Base-by-base conservation (phyloP, 83 land plant species). In the Isoetes engelmannii region DNA sequence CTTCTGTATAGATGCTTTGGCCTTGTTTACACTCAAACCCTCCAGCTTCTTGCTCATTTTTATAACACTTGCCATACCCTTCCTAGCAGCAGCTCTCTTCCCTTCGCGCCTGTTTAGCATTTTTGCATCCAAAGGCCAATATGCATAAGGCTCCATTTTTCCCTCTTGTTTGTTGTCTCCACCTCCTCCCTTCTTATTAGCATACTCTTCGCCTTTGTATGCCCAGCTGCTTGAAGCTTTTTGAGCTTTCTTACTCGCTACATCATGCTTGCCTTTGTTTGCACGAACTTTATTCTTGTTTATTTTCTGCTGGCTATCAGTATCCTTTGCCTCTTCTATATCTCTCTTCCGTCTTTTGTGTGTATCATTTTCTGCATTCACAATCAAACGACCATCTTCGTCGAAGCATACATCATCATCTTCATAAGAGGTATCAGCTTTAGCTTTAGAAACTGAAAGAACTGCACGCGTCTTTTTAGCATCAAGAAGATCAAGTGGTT, bases 111-210 rank as follows among this genome's bases (percentile, higher is more conserved):
- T 80, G 67, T 92, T 94, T 69, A 94, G 71, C 85, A 94, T 81
- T 69, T 94, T 94, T 9, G 91, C 82, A 69, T 94, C 99, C 65
- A 94, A 86, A 3, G 99, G 99, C 99, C 99, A 94, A 73, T 94
- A 94, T 7, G 99, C 99, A 74, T 90, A 94, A n/a, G 99, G 99
- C 53, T 94, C 99, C 51, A 90, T 83, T 79, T 90, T 94, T 13
- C 79, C 93, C 65, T 88, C 85, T 69, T 76, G 85, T 80, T 90
- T 94, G 17, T 90, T 65, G 80, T 94, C 97, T 18, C 99, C 81
- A n/a, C 73, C 99, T 47, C 69, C 57, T 20, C 97, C 96, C 74
- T 84, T 94, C 70, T 85, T 86, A 79, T 77, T 88, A 5, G 76
- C 84, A 72, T 94, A 94, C 69, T 94, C 97, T 4, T 58, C 80